A percentile compares a stretch with the other conserved stretches of the same genome.
Evolutionary conservation across 768 basidiomycete genomes (phyloP).

Genomic region (Galerina sulciceps): DNA sequence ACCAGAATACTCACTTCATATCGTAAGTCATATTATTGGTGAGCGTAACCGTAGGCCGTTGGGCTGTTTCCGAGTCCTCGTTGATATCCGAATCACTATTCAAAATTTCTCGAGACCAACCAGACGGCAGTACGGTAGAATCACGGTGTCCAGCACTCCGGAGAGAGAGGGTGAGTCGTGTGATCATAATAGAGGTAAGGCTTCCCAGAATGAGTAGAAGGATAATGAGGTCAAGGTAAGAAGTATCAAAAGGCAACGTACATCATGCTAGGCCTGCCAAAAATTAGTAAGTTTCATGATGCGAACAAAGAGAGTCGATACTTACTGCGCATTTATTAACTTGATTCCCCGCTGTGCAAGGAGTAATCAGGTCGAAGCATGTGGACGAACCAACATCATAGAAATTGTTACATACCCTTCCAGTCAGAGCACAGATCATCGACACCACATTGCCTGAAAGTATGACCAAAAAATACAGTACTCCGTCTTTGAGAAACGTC

Average conservation of each 20-base stretch:
- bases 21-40: background rate
- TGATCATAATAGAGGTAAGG: slow-evolving; percentile 33
- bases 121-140: background rate
- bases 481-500: slow-evolving; percentile 30
- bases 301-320: background rate
- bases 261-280: slow-evolving; percentile 26
- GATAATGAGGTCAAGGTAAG: background rate
- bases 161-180: slow-evolving; percentile 30
- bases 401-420: slow-evolving; percentile 19
- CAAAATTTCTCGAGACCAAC: slow-evolving; percentile 4
- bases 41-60: background rate
- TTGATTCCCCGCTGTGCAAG: slow-evolving; percentile 25
- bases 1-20: no score
- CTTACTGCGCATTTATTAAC: slow-evolving; percentile 32
- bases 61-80: background rate
- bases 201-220: no score
- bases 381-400: background rate
- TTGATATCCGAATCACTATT: background rate
- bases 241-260: slow-evolving; percentile 3
- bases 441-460: slow-evolving; percentile 30
- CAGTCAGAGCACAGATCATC: slow-evolving; percentile 28
- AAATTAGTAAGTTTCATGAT: background rate
- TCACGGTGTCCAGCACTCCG: slow-evolving; percentile 9
- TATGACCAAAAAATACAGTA: slow-evolving; percentile 30
- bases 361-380: no score